A percentile compares a stretch with the other conserved stretches of the same genome.
Conservation (phyloP, 768 basidiomycete genomes). For the Coprinopsis sp. region DNA sequence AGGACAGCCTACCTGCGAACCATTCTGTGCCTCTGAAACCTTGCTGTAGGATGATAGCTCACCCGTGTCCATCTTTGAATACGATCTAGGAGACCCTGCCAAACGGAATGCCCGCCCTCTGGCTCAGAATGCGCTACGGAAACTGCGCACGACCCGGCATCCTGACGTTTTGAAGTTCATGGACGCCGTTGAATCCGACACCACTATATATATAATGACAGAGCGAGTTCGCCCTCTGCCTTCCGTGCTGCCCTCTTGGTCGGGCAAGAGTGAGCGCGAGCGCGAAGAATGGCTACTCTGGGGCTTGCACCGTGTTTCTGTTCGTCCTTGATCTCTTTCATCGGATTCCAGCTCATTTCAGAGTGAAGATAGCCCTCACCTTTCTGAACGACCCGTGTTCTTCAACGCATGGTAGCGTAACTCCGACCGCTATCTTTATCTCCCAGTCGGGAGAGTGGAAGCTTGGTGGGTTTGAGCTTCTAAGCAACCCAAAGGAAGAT, state of each 20-base stretch:
- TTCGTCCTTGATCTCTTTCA: constrained; percentile 34
- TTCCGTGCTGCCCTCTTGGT: constrained; percentile 56
- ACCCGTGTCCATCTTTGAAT: constrained; percentile 87
- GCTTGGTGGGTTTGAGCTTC: constrained; percentile 87
- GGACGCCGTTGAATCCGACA: constrained; percentile 88
- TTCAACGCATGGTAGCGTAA: constrained; percentile 80
- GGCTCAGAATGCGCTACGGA: constrained; percentile 86
- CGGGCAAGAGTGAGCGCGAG: constrained; percentile 55
- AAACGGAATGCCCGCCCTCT: constrained; percentile 62
- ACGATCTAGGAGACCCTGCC: constrained; percentile 63
- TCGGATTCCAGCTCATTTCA: constrained; percentile 8
- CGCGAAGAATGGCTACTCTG: constrained; percentile 88
- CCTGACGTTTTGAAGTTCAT: constrained; percentile 96
- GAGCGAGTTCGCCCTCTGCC: constrained; percentile 83
- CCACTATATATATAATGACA: constrained; percentile 86
- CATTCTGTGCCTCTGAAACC: constrained; percentile 12
- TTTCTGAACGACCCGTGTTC: constrained; percentile 84
- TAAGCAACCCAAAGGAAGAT: constrained; percentile 81
- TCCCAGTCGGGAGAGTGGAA: constrained; percentile 97
- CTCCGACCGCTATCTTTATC: constrained; percentile 76
- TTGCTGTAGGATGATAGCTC: constrained; percentile 76
- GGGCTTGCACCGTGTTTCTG: constrained; percentile 89
- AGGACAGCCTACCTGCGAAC: constrained; percentile 6
- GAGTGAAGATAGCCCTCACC: constrained; percentile 69
- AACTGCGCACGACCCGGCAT: constrained; percentile 87